Evolutionary conservation across 2,329 filamentous ascomycete genomes (phyloP), one percentile per base, ranked within the genome.

Genomic region (Alternaria triticimaculans): DNA sequence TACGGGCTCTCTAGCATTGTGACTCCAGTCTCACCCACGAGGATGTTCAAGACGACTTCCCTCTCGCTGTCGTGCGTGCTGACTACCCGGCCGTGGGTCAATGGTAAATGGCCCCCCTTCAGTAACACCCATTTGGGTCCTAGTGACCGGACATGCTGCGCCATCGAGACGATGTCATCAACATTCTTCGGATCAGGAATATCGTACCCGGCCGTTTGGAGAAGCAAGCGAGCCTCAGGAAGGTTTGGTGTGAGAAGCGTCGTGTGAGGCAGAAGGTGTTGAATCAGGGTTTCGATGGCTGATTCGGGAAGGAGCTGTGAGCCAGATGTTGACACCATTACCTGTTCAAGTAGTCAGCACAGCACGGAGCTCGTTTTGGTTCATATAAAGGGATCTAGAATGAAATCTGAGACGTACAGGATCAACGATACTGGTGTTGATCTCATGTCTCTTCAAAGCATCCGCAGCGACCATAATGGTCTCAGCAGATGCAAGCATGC

Each of bases 311-410:
- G 85, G 1, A 96, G 84, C 65, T 87, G 83, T 9, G 90, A 87
- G 23, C 92, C 92, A n/a, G 89, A 92, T 1, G 92, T 95, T 26
- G 92, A 91, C 10, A 97, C 88, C 94, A 98, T 97, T 62, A 98
- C 94, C 93, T 78, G 33, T 23, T 25, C 21, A 48, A 23, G 18
- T 28, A n/a, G 26, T 58, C 11, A 57, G 48, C 44, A 26, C 12
- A 21, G 15, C 11, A 3, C 6, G 14, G 21, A 25, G 20, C 8
- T 15, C 26, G n/a, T 14, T 14, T 33, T 14, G 10, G 9, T 12
- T 23, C 4, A 12, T 18, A 45, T 8, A 45, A 26, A 45, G 37
- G 6, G 37, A 37, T 21, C 6, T 18, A 11, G 33, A 18, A 44
- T 45, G 18, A n/a, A 28, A 25, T 14, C 14, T 18, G n/a, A 14